Evolutionary conservation across 2,329 filamentous ascomycete species (phyloP).

Genomic region (Cladosporium sp.): DNA sequence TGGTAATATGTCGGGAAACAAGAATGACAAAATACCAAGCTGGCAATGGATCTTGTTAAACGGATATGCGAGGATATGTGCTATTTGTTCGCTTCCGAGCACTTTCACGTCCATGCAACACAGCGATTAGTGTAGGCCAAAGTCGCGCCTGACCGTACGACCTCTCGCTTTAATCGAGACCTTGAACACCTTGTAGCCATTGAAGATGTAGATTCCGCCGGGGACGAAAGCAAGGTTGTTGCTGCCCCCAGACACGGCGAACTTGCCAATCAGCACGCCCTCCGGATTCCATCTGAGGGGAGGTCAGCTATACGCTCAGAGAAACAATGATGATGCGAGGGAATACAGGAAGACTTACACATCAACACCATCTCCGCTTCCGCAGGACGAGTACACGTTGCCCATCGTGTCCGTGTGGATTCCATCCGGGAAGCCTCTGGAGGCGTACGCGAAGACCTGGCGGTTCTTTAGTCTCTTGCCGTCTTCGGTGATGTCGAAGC

Average conservation of each 20-base stretch:
- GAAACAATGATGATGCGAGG: not conserved
- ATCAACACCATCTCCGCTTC: slow-evolving; percentile 41
- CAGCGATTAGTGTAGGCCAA: slow-evolving; percentile 16
- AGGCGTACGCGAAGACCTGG: slow-evolving; percentile 50
- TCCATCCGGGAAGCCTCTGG: slow-evolving; percentile 53
- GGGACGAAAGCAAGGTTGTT: slow-evolving; percentile 31
- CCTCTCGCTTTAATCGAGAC: slow-evolving; percentile 28
- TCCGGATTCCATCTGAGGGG: slow-evolving; percentile 40
- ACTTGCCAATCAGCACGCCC: slow-evolving; percentile 50
- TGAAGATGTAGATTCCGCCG: slow-evolving; percentile 29
- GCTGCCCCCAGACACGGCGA: slow-evolving; percentile 39
- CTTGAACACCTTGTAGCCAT: slow-evolving; percentile 29
- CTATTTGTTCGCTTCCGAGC: too few species aligned
- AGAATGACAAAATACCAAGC: too few species aligned
- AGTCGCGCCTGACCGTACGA: slow-evolving; percentile 28
- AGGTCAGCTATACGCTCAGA: too few species aligned
- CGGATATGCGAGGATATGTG: too few species aligned
- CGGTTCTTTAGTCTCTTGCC: slow-evolving; percentile 31
- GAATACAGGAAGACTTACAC: slow-evolving; percentile 27
- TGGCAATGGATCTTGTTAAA: too few species aligned
- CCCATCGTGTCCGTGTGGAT: slow-evolving; percentile 47
- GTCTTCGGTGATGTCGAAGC: slow-evolving; percentile 34
- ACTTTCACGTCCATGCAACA: too few species aligned
- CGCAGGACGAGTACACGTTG: slow-evolving; percentile 45
- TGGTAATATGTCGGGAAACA: too few species aligned